phyloP scores from a whole-genome alignment of 1,139 yeast genomes.

The Casaregolazyma lundiana region DNA sequence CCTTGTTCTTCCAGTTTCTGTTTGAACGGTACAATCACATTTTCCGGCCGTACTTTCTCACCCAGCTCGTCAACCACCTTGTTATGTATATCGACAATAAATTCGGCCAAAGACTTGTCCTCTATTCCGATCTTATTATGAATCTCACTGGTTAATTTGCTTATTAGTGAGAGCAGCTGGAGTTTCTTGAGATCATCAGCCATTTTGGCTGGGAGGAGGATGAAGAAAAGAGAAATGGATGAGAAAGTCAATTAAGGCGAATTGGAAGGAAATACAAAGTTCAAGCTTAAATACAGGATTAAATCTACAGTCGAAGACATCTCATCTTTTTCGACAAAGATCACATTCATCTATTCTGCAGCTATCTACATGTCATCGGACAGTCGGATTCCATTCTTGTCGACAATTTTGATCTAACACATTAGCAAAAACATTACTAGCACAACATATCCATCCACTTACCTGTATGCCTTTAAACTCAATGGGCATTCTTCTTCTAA shows the following conservation, averaged over 20 bases:
- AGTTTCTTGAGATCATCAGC: conserved; percentile 32
- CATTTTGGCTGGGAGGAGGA: conserved; percentile 9
- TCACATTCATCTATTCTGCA: neutral
- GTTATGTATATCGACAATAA: conserved; percentile 46
- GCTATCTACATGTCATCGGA: conserved; percentile 34
- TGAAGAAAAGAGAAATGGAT: neutral
- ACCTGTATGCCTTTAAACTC: conserved; percentile 85
- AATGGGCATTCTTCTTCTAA: conserved; percentile 85
- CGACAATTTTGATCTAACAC: conserved; percentile 58
- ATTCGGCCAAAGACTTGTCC: conserved; percentile 51
- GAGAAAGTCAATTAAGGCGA: neutral
- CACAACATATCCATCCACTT: conserved; percentile 11
- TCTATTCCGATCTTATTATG: conserved; percentile 31
- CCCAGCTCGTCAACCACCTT: conserved; percentile 12
- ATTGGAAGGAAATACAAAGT: neutral
- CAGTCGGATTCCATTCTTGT: conserved; percentile 47
- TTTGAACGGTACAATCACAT: conserved; percentile 37
- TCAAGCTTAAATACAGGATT: too few relatives aligned
- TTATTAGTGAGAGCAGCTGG: conserved; percentile 33
- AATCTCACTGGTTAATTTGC: conserved; percentile 33
- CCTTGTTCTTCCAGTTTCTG: conserved; percentile 52
- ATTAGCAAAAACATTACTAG: conserved; percentile 4
- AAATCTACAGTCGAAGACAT: too few relatives aligned
- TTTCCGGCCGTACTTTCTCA: neutral
- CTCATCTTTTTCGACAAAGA: neutral